A percentile compares a stretch with the other conserved stretches of the same genome.
phyloP scores from a whole-genome alignment of 345 rosid genomes.

The Eutrema yunnanense region DNA sequence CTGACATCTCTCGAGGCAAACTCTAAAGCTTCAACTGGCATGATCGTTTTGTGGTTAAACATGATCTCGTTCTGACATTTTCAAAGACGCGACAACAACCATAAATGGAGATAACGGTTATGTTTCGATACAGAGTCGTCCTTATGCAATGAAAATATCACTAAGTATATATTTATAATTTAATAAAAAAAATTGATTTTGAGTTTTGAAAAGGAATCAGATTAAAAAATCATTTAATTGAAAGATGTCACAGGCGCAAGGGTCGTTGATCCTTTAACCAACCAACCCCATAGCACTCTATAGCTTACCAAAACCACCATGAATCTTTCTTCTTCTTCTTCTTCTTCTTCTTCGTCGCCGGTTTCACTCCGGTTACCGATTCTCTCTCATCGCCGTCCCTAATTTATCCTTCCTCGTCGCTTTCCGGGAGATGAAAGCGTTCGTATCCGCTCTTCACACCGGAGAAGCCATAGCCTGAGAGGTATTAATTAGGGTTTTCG shows the following conservation, averaged over 20 bases:
- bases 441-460: not conserved
- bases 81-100: too few relatives aligned
- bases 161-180: too few relatives aligned
- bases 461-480: conserved; percentile 4
- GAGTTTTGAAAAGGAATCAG: not conserved
- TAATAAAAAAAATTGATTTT: not conserved
- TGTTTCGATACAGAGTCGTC: too few relatives aligned
- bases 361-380: conserved; percentile 6
- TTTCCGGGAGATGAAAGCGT: conserved; percentile 6
- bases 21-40: too few relatives aligned
- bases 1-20: too few relatives aligned
- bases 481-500: conserved; percentile 25
- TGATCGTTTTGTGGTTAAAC: too few relatives aligned
- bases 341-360: not conserved
- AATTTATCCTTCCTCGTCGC: conserved; percentile 4
- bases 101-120: too few relatives aligned
- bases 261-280: conserved; percentile 21
- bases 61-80: too few relatives aligned
- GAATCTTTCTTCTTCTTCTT: conserved; percentile 11
- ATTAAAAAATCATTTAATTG: not conserved
- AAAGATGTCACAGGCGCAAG: conserved; percentile 6
- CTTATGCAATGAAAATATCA: too few relatives aligned
- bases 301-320: conserved; percentile 23
- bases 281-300: conserved; percentile 13
- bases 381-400: not conserved